These are phyloP conservation scores for Paratinospora sagittata DNA, from an alignment of 164 flowering plant species.

Conservation along the genomic window DNA sequence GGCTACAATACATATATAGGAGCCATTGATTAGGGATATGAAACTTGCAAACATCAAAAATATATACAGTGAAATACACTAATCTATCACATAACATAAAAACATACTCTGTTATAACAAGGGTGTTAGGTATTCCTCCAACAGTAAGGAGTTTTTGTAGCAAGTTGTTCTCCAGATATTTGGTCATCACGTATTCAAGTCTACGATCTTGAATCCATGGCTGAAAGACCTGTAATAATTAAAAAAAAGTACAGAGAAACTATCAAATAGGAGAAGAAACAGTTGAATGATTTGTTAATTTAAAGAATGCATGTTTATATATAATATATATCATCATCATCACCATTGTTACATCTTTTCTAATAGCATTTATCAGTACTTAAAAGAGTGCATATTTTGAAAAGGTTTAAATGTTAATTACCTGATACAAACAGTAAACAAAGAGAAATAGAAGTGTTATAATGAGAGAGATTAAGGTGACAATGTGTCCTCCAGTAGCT, in stretches of 20 bases:
- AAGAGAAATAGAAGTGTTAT: slow-evolving; percentile 44
- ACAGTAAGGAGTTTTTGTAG: slow-evolving; percentile 24
- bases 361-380: no score
- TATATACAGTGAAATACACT: not conserved
- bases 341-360: no score
- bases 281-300: not conserved
- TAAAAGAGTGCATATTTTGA: no score
- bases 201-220: slow-evolving; percentile 29
- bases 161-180: slow-evolving; percentile 17
- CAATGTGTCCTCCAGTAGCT: slow-evolving; percentile 50
- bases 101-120: slow-evolving; percentile 27
- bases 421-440: slow-evolving; percentile 82
- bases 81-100: not conserved
- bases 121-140: slow-evolving; percentile 27
- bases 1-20: slow-evolving; percentile 22
- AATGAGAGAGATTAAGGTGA: slow-evolving; percentile 57
- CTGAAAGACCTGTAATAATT: slow-evolving; percentile 10
- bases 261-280: not conserved
- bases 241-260: not conserved
- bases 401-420: no score
- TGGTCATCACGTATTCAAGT: slow-evolving; percentile 29
- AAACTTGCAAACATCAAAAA: not conserved
- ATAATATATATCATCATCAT: no score
- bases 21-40: no score
- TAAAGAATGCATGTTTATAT: no score